These are phyloP conservation scores for Aspergillus terreus DNA, from an alignment of 2,329 filamentous ascomycete species.

Conservation along the genomic window DNA sequence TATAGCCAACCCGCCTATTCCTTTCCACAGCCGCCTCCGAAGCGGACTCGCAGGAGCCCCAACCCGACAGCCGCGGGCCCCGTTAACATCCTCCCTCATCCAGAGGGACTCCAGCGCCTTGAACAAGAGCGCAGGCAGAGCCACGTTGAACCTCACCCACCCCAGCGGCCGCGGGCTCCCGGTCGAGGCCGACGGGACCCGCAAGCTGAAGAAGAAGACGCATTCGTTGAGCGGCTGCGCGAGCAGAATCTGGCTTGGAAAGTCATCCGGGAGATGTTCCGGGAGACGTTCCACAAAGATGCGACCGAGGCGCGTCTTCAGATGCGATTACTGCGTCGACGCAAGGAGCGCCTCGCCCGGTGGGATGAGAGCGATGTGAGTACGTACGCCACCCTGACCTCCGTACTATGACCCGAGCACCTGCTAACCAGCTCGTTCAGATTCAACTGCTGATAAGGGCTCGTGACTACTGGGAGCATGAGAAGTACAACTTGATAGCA, in stretches of 20 bases:
- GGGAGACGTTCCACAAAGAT: slow-evolving; percentile 35
- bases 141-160: slow-evolving; percentile 22
- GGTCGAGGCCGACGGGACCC: slow-evolving; percentile 35
- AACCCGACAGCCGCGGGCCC: slow-evolving; percentile 25
- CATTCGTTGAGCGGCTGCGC: slow-evolving; percentile 35
- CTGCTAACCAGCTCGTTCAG: slow-evolving; percentile 21
- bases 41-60: slow-evolving; percentile 21
- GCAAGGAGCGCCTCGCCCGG: slow-evolving; percentile 30
- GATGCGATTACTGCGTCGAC: slow-evolving; percentile 39
- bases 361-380: slow-evolving; percentile 45
- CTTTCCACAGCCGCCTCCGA: slow-evolving; percentile 20
- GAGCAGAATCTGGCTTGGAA: slow-evolving; percentile 38
- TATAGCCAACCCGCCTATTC: slow-evolving; percentile 21
- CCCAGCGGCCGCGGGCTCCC: slow-evolving; percentile 27
- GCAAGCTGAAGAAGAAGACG: slow-evolving; percentile 38
- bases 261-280: slow-evolving; percentile 34
- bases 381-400: slow-evolving; percentile 28
- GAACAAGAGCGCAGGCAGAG: slow-evolving; percentile 32
- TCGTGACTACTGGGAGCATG: slow-evolving; percentile 34
- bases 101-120: slow-evolving; percentile 36
- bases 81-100: slow-evolving; percentile 37
- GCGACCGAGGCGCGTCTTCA: slow-evolving; percentile 38
- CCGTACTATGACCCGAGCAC: slow-evolving; percentile 1
- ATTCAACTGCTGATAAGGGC: slow-evolving; percentile 34
- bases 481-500: slow-evolving; percentile 38